Evolutionary conservation across 805 yeast species (phyloP), one percentile per base, ranked within the genome.

Genomic region (Candida easanensis): DNA sequence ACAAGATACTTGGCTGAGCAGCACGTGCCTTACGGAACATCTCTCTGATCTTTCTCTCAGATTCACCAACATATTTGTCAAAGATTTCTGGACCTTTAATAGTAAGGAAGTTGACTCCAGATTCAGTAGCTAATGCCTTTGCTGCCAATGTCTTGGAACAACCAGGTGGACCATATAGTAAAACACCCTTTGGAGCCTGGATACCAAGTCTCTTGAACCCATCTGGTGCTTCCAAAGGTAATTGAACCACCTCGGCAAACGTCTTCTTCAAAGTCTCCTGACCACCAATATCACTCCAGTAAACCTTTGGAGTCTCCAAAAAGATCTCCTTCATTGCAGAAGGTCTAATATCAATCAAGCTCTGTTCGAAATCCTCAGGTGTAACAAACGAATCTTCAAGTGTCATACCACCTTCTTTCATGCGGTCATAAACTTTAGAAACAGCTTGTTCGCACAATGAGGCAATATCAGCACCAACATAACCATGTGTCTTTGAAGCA

Each of bases 161-260:
- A 14, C 99, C 99, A 0, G 99, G 98, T 1, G 99, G 99, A 0
- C 99, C 99, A 63, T 93, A 93, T 17, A 93, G 69, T 36, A 93
- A 64, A 1, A 93, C 84, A 28, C 99, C 99, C 52, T 88, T 85
- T 3, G 99, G 99, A 0, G 98, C 89, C 33, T 77, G 70, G 4
- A 93, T 82, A 0, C 98, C 98, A 13, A 93, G 70, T 33, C 76
- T 69, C 16, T 70, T 70, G 61, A 93, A 93, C 0, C 95, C 74
- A 1, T 80, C 89, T 0, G 86, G 74, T 2, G 93, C 91, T 44
- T 83, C 84, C 22, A 93, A 67, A 0, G 99, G 99, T 56, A 95
- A 70, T 59, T 89, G 96, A 20, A 93, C 91, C 68, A 91, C 91
- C 59, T 93, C 99, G 32, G 76, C 77, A 53, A 93, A 74, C 58